A percentile compares a stretch with the other conserved stretches of the same genome.
Evolutionary conservation across 768 basidiomycete species (phyloP).

Genomic region (Boletus rubroflammeus): DNA sequence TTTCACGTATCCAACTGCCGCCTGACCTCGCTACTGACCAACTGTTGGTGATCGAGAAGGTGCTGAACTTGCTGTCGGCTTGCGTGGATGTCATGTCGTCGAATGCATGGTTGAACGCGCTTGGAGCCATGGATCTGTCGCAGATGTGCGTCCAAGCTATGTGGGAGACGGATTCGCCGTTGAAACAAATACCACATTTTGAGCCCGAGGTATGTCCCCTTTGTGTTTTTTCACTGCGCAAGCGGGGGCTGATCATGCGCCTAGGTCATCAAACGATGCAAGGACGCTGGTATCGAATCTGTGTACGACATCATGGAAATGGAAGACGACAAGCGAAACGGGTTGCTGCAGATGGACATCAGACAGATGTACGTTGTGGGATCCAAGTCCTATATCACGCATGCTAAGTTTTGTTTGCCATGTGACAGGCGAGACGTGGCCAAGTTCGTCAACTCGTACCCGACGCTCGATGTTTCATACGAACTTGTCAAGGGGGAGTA

Average conservation of each 20-base stretch:
- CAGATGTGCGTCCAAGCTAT: slow-evolving; percentile 99
- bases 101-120: slow-evolving; percentile 90
- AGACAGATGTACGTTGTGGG: slow-evolving; percentile 69
- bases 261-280: slow-evolving; percentile 81
- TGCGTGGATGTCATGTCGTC: slow-evolving; percentile 99
- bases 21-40: slow-evolving; percentile 95
- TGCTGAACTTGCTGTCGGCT: slow-evolving; percentile 86
- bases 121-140: slow-evolving; percentile 95
- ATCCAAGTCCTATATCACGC: not conserved
- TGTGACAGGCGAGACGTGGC: slow-evolving; percentile 83
- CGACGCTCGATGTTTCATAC: slow-evolving; percentile 88
- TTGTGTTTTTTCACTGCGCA: not conserved
- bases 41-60: slow-evolving; percentile 80
- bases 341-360: slow-evolving; percentile 79
- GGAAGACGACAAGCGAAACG: slow-evolving; percentile 86
- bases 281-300: slow-evolving; percentile 73
- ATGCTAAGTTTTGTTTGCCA: not conserved
- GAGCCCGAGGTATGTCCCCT: slow-evolving; percentile 64
- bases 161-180: slow-evolving; percentile 95
- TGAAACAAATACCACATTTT: slow-evolving; percentile 97
- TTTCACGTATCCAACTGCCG: slow-evolving; percentile 87
- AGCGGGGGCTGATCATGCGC: not conserved
- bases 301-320: slow-evolving; percentile 99
- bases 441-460: slow-evolving; percentile 93
- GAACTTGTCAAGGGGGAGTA: slow-evolving; percentile 86